phyloP scores from a whole-genome alignment of 345 rosid species.

The Geranium brycei region DNA sequence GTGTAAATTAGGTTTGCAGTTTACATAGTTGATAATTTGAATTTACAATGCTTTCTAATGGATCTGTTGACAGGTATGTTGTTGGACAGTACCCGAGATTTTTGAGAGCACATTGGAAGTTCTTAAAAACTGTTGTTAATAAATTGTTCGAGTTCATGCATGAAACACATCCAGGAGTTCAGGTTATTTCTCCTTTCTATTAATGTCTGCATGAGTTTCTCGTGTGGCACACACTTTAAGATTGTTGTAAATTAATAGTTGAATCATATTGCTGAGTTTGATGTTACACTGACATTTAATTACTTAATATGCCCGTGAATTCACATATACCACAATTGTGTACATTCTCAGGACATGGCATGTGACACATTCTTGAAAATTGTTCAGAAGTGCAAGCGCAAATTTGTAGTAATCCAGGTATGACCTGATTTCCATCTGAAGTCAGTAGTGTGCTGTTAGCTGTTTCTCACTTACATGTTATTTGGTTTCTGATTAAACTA shows the following conservation, averaged over 20 bases:
- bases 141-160: conserved; percentile 99
- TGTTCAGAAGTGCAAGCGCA: conserved; percentile 97
- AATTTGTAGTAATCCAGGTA: conserved; percentile 91
- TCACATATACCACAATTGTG: background rate
- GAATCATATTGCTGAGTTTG: background rate
- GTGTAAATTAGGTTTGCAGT: background rate
- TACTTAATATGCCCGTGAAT: background rate
- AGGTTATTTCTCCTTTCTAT: conserved; percentile 32
- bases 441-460: background rate
- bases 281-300: background rate
- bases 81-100: conserved; percentile 99
- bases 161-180: conserved; percentile 99
- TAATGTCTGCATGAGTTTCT: background rate
- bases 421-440: background rate
- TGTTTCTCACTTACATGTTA: background rate
- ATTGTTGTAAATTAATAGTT: background rate
- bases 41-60: conserved; percentile 8
- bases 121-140: conserved; percentile 94
- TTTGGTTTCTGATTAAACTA: background rate
- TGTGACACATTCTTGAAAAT: conserved; percentile 98
- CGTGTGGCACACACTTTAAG: background rate
- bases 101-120: conserved; percentile 98
- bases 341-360: conserved; percentile 77
- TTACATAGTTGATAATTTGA: background rate
- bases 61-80: conserved; percentile 65